Conservation (phyloP, 2,329 filamentous ascomycete genomes). For the Sclerotinia borealis region DNA sequence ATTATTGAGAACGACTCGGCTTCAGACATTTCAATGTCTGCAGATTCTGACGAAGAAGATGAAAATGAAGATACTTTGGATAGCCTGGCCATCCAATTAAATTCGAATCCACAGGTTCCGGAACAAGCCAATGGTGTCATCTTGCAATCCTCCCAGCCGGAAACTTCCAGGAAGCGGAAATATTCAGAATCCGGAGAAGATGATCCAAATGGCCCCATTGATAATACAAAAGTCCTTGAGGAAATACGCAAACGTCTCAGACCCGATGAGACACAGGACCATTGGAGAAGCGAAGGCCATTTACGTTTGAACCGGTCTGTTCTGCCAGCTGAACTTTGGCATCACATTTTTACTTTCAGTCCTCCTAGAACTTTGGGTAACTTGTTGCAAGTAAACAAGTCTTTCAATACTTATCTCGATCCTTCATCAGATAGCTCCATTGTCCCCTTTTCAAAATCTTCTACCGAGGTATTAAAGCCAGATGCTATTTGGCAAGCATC, state of each 20-base stretch:
- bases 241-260: conserved; percentile 28
- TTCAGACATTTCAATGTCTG: conserved; percentile 35
- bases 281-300: conserved; percentile 19
- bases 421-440: conserved; percentile 36
- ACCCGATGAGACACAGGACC: conserved; percentile 19
- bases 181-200: conserved; percentile 16
- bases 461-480: conserved; percentile 42
- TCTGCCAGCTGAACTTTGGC: conserved; percentile 61
- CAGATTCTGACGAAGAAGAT: conserved; percentile 32
- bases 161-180: conserved; percentile 27
- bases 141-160: conserved; percentile 3
- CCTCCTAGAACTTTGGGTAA: conserved; percentile 57
- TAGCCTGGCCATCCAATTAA: conserved; percentile 8
- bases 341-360: conserved; percentile 61
- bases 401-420: conserved; percentile 57
- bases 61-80: conserved; percentile 21
- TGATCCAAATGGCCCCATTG: conserved; percentile 16
- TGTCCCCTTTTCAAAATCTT: conserved; percentile 35
- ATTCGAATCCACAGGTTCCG: conserved; percentile 2
- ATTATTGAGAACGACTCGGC: conserved; percentile 26
- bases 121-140: conserved; percentile 4
- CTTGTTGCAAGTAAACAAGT: conserved; percentile 61
- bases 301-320: conserved; percentile 26
- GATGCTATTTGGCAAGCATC: conserved; percentile 67
- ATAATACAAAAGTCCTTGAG: conserved; percentile 12